Percentiles rank a stretch among this genome's conserved stretches.
phyloP scores from a whole-genome alignment of 1,284 basidiomycete species.

The Malassezia yamatoensis region DNA sequence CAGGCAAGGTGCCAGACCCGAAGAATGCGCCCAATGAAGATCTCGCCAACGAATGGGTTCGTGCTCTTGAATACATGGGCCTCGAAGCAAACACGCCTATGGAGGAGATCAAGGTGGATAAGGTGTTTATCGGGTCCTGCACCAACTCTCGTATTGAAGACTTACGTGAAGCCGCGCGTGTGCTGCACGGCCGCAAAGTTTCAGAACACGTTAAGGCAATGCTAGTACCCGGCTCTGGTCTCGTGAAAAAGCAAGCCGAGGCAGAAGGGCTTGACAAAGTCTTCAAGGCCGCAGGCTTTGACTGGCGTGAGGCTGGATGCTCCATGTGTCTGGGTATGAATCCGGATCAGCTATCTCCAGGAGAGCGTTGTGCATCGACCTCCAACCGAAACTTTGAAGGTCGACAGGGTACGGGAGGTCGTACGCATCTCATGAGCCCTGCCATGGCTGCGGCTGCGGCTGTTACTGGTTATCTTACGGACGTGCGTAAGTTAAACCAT shows the following conservation, averaged over 20 bases:
- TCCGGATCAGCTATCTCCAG: slow-evolving; percentile 44
- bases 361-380: slow-evolving; percentile 47
- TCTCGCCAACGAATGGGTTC: slow-evolving; percentile 28
- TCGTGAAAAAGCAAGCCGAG: slow-evolving; percentile 47
- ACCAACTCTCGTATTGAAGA: slow-evolving; percentile 47
- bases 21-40: slow-evolving; percentile 32
- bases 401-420: slow-evolving; percentile 42
- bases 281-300: slow-evolving; percentile 45
- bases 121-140: slow-evolving; percentile 47
- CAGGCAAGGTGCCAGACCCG: slow-evolving; percentile 39
- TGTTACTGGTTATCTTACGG: slow-evolving; percentile 43
- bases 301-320: slow-evolving; percentile 47
- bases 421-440: slow-evolving; percentile 44
- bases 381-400: slow-evolving; percentile 48
- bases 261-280: slow-evolving; percentile 47
- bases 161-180: slow-evolving; percentile 38
- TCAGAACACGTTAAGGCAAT: slow-evolving; percentile 39
- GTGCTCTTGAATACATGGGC: slow-evolving; percentile 46
- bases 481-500: slow-evolving; percentile 39
- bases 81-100: slow-evolving; percentile 38
- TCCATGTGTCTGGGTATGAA: slow-evolving; percentile 48
- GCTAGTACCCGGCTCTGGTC: slow-evolving; percentile 45
- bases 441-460: slow-evolving; percentile 46
- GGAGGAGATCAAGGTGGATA: slow-evolving; percentile 46
- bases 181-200: slow-evolving; percentile 41